Conservation (phyloP, 805 yeast species). For the Soucietia sequanensis region DNA sequence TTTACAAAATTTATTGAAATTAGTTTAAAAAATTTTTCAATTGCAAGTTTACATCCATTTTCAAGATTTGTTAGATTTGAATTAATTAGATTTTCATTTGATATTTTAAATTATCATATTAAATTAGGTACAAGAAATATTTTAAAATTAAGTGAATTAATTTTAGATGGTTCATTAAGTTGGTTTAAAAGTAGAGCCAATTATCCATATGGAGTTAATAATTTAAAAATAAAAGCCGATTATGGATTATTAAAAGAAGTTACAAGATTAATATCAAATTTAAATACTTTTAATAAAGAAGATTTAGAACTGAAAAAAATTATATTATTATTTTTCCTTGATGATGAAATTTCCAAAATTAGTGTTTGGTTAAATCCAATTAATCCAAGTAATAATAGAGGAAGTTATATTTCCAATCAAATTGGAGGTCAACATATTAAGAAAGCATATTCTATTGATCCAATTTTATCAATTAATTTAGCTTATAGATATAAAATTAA, state of each 20-base stretch:
- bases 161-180: constrained; percentile 65
- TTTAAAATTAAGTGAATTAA: constrained; percentile 44
- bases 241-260: constrained; percentile 56
- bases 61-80: constrained; percentile 76
- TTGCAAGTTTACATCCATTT: constrained; percentile 80
- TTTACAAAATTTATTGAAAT: constrained; percentile 60
- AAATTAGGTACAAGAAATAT: constrained; percentile 49
- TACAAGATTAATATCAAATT: constrained; percentile 26
- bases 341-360: constrained; percentile 70
- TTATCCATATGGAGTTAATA: constrained; percentile 86
- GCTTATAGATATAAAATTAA: constrained; percentile 55
- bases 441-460: constrained; percentile 64
- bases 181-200: constrained; percentile 70
- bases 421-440: constrained; percentile 44
- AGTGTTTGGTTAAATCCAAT: constrained; percentile 77
- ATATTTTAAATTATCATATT: constrained; percentile 56
- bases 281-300: constrained; percentile 19
- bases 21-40: constrained; percentile 50
- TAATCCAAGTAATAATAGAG: constrained; percentile 40
- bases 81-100: constrained; percentile 64
- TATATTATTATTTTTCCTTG: constrained; percentile 61
- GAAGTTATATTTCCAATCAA: constrained; percentile 29
- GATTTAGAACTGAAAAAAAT: constrained; percentile 48
- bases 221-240: constrained; percentile 69
- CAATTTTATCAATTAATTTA: constrained; percentile 70